These are phyloP conservation scores for Leishmania aethiopica DNA, from an alignment of 208 protist genomes.

Conservation along the genomic window DNA sequence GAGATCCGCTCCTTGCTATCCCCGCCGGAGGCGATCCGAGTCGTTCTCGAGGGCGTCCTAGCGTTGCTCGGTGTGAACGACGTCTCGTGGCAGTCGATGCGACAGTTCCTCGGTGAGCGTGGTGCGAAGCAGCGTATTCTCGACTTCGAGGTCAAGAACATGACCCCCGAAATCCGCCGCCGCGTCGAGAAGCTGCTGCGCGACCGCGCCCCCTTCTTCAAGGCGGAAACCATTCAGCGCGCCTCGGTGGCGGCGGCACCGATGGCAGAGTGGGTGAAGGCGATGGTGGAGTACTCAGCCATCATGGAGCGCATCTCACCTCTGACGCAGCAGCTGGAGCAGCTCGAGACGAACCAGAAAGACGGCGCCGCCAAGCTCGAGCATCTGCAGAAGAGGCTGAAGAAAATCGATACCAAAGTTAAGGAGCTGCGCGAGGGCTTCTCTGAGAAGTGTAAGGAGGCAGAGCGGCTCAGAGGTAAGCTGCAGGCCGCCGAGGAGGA, in stretches of 20 bases:
- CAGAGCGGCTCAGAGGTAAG: slow-evolving; percentile 84
- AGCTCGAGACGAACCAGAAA: slow-evolving; percentile 80
- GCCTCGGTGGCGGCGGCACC: slow-evolving; percentile 94
- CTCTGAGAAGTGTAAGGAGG: slow-evolving; percentile 93
- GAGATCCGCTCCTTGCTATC: slow-evolving; percentile 96
- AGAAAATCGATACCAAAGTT: slow-evolving; percentile 89
- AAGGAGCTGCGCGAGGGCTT: slow-evolving; percentile 83
- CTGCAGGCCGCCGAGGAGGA: slow-evolving; percentile 91
- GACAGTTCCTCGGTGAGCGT: slow-evolving; percentile 93
- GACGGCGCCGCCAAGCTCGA: slow-evolving; percentile 81
- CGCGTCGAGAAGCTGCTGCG: slow-evolving; percentile 89
- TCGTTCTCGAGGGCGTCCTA: slow-evolving; percentile 97
- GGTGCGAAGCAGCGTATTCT: slow-evolving; percentile 96
- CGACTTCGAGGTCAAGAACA: slow-evolving; percentile 94
- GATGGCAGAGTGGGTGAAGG: slow-evolving; percentile 97
- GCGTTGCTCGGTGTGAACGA: slow-evolving; percentile 95
- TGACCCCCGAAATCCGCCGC: slow-evolving; percentile 82
- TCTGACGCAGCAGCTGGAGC: slow-evolving; percentile 82
- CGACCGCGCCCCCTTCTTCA: slow-evolving; percentile 91
- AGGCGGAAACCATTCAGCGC: slow-evolving; percentile 91
- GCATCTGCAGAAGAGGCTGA: slow-evolving; percentile 79
- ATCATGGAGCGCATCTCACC: slow-evolving; percentile 94
- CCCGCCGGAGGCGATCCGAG: slow-evolving; percentile 94
- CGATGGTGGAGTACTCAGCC: slow-evolving; percentile 94
- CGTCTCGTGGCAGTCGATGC: slow-evolving; percentile 96